Base-by-base conservation (phyloP, 768 basidiomycete genomes). In the Rhodosporidiobolus odoratus region DNA sequence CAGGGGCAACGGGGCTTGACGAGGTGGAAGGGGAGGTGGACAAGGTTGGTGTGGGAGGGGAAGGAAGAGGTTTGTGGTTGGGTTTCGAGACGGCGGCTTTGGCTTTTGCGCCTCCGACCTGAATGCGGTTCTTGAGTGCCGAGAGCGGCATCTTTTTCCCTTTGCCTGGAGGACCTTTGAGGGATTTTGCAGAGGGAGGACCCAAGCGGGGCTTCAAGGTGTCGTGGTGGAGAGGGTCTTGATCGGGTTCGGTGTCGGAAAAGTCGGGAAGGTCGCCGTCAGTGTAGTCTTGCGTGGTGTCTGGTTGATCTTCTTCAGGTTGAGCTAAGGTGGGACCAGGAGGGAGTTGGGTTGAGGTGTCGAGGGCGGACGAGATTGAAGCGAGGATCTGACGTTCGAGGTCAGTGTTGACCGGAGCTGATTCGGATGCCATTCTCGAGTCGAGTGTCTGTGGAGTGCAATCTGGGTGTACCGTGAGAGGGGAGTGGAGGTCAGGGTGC, bases 261-360 rank as follows among this genome's bases (percentile, higher is more conserved):
- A 73, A 73, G 30, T 75, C 75, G 41, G 75, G 75, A 9, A 75
- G 57, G 61, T 73, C 68, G n/a, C 72, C 69, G 59, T 74, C 68
- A n/a, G 17, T 17, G 66, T 68, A 72, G 43, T 19, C 54, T 10
- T 17, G 9, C 2, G 25, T n/a, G 3, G 34, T 5, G 6, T 38
- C 52, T 13, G 37, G 37, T 6, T 45, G 25, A 27, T 48, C 41
- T 23, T 50, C 58, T 21, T 13, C 32, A n/a, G 48, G 48, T 25
- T 40, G 32, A 50, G 27, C 27, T 10, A 41, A 27, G 35, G 25
- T 8, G n/a, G 25, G 47, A 16, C 50, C 47, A 50, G 45, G 16
- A 19, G 45, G n/a, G 58, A 40, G 10, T 34, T 25, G n/a, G 37
- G 43, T 32, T 40, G 23, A 50, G 48, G 23, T 13, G 12, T 17